Conservation (phyloP, 768 basidiomycete species). For the Lepiota venenata region DNA sequence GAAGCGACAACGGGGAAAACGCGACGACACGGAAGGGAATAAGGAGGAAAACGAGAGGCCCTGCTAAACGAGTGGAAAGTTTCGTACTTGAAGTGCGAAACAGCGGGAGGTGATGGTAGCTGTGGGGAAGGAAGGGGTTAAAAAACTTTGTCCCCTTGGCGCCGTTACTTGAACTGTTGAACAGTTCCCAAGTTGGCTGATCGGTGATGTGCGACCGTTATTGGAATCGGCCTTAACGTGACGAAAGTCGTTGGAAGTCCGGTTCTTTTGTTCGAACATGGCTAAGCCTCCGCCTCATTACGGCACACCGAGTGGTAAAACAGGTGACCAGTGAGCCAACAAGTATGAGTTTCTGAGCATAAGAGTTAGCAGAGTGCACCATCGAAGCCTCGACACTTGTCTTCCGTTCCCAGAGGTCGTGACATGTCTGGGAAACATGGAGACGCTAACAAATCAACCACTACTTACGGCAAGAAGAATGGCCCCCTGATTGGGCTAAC, state of each 20-base stretch:
- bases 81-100: conserved; percentile 10
- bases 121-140: conserved; percentile 1
- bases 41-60: conserved; percentile 12
- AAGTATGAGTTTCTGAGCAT: no score
- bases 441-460: no score
- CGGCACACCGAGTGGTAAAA: background rate
- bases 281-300: background rate
- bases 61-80: conserved; percentile 6
- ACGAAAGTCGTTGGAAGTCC: background rate
- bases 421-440: no score
- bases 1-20: conserved; percentile 15
- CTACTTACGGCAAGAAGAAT: no score
- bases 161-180: background rate
- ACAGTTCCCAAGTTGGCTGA: background rate
- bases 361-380: no score
- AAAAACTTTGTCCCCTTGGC: conserved; percentile 5
- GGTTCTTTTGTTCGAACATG: background rate
- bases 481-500: no score
- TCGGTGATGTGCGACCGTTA: conserved; percentile 12
- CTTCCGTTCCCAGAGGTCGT: no score
- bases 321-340: no score
- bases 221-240: conserved; percentile 1
- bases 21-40: conserved; percentile 15
- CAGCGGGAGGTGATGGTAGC: conserved; percentile 7
- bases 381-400: no score